Percentiles rank a stretch among this genome's conserved stretches.
Conservation (phyloP, 495 filamentous ascomycete species). For the Halenospora varia region DNA sequence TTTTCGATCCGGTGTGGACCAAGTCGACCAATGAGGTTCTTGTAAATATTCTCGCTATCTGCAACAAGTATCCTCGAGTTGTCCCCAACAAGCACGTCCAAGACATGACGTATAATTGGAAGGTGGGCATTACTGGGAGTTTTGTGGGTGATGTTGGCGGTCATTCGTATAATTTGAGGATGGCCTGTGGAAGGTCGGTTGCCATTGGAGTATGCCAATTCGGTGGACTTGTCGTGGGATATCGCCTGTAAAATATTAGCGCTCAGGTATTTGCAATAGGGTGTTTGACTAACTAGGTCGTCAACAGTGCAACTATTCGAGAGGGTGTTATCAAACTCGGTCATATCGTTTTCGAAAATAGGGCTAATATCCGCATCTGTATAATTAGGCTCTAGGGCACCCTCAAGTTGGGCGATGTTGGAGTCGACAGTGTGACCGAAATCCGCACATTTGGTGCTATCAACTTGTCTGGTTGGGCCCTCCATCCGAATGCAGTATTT, state of each 20-base stretch:
- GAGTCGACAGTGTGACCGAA: background rate
- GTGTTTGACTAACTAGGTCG: background rate
- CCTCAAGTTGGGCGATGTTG: background rate
- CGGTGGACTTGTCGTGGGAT: background rate
- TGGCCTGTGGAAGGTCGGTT: background rate
- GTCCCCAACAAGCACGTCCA: background rate
- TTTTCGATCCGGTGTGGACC: background rate
- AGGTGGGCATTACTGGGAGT: background rate
- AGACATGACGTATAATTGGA: background rate
- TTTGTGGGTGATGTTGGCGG: background rate
- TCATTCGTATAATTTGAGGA: background rate
- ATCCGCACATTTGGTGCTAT: background rate
- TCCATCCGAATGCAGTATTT: background rate
- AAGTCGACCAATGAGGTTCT: background rate
- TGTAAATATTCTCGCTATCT: background rate
- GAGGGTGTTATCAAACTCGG: background rate
- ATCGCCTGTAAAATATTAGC: background rate
- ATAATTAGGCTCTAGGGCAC: background rate
- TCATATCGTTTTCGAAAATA: background rate
- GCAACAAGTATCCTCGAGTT: background rate
- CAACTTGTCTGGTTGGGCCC: background rate
- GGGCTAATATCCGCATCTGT: background rate
- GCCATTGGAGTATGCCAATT: background rate
- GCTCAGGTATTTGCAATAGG: background rate
- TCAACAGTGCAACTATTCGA: background rate